These are phyloP conservation scores for Colletotrichum tamarilloi DNA, from an alignment of 2,329 filamentous ascomycete genomes.

Conservation along the genomic window DNA sequence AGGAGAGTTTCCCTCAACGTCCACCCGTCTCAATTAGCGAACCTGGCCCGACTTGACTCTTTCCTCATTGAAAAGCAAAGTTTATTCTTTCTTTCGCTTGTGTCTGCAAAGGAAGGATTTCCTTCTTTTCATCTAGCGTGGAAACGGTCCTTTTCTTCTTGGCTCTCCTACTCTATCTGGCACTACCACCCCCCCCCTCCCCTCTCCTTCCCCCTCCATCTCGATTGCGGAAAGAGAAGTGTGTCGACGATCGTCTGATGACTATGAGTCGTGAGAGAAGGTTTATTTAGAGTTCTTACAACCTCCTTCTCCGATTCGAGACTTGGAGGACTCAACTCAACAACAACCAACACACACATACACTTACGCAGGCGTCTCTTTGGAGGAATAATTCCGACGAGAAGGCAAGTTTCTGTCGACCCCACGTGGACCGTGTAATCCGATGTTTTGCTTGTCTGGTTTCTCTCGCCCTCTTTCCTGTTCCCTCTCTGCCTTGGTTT, in stretches of 20 bases:
- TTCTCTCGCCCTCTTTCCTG: neutral
- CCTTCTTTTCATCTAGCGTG: neutral
- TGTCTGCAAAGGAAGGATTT: neutral
- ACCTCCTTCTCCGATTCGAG: neutral
- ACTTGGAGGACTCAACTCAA: neutral
- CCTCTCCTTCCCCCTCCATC: neutral
- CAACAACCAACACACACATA: no score
- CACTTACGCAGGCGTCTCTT: neutral
- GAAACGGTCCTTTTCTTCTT: neutral
- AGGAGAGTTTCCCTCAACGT: slow-evolving; percentile 20
- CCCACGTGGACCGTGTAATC: neutral
- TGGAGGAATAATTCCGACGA: neutral
- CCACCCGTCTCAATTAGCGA: neutral
- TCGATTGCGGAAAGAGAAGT: neutral
- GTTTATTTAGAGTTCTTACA: neutral
- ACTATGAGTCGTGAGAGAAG: neutral
- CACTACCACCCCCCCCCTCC: neutral
- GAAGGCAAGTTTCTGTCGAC: neutral
- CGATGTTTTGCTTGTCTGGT: slow-evolving; percentile 5
- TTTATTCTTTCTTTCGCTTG: neutral
- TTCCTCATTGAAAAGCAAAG: neutral
- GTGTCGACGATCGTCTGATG: slow-evolving; percentile 1
- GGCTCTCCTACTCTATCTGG: neutral
- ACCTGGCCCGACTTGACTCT: neutral
- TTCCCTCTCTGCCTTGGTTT: neutral